A percentile compares a stretch with the other conserved stretches of the same genome.
phyloP scores from a whole-genome alignment of 2,329 filamentous ascomycete species.

The Colletotrichum plurivorum region DNA sequence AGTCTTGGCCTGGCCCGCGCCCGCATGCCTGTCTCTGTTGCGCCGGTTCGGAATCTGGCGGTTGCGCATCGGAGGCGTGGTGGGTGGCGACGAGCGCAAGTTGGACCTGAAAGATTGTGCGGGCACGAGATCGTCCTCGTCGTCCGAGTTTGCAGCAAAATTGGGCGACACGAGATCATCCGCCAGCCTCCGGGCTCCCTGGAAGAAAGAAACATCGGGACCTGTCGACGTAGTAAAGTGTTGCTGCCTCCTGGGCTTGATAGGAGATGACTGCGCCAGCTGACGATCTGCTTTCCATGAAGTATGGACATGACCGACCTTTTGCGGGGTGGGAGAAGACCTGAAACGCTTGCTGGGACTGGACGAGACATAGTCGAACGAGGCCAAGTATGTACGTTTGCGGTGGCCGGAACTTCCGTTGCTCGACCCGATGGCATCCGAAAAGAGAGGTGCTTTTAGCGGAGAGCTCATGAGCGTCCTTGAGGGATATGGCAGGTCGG shows the following conservation, averaged over 20 bases:
- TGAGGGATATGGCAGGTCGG: conserved; percentile 80
- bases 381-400: conserved; percentile 74
- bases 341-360: conserved; percentile 80
- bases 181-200: conserved; percentile 77
- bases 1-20: conserved; percentile 66
- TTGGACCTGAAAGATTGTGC: conserved; percentile 79
- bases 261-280: conserved; percentile 88
- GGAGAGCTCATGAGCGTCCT: conserved; percentile 85
- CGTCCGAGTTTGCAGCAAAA: conserved; percentile 77
- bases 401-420: conserved; percentile 76
- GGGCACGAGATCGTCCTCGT: conserved; percentile 87
- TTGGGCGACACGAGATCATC: conserved; percentile 73
- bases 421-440: conserved; percentile 82
- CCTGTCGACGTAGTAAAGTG: conserved; percentile 81
- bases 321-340: conserved; percentile 72
- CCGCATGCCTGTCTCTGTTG: conserved; percentile 61
- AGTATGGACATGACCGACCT: conserved; percentile 68
- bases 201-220: conserved; percentile 84
- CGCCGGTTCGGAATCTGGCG: conserved; percentile 63
- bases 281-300: conserved; percentile 85
- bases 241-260: conserved; percentile 81
- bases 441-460: conserved; percentile 86
- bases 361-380: conserved; percentile 68
- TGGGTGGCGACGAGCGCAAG: conserved; percentile 84
- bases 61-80: conserved; percentile 81